Evolutionary conservation across 1,284 basidiomycete genomes (phyloP).

Genomic region (Caloboletus inedulis): DNA sequence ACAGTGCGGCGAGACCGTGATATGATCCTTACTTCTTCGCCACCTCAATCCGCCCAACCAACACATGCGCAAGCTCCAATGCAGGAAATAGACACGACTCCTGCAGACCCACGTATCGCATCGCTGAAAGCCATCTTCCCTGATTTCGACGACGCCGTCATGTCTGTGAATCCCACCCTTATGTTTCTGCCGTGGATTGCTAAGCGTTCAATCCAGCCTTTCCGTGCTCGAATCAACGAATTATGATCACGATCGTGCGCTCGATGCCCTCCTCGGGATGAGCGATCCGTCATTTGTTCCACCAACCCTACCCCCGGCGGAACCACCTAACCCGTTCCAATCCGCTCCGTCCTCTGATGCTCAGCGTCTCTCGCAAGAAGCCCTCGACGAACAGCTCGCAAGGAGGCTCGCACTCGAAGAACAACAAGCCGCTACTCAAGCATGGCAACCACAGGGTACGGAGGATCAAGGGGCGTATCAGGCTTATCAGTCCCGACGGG

Average conservation of each 20-base stretch:
- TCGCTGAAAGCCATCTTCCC: conserved; percentile 71
- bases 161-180: conserved; percentile 44
- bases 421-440: conserved; percentile 41
- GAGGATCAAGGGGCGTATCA: conserved; percentile 15
- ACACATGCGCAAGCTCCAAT: not conserved
- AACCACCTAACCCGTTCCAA: conserved; percentile 2
- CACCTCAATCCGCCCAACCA: conserved; percentile 5
- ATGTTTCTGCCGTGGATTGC: not conserved
- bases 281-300: conserved; percentile 70
- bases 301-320: conserved; percentile 15
- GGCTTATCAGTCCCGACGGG: conserved; percentile 26
- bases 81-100: not conserved
- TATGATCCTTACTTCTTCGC: conserved; percentile 23
- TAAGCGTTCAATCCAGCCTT: conserved; percentile 38
- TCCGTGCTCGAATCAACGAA: conserved; percentile 66
- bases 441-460: conserved; percentile 29
- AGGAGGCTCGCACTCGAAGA: conserved; percentile 67
- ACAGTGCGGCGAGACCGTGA: conserved; percentile 1
- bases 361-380: conserved; percentile 50
- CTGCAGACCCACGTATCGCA: conserved; percentile 48
- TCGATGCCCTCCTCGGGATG: conserved; percentile 75
- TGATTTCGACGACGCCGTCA: conserved; percentile 65
- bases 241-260: conserved; percentile 64
- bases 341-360: conserved; percentile 14
- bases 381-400: conserved; percentile 74